Percentiles rank a stretch among this genome's conserved stretches.
Conservation (phyloP, 2,329 filamentous ascomycete genomes). For the Exophiala dermatitidis region DNA sequence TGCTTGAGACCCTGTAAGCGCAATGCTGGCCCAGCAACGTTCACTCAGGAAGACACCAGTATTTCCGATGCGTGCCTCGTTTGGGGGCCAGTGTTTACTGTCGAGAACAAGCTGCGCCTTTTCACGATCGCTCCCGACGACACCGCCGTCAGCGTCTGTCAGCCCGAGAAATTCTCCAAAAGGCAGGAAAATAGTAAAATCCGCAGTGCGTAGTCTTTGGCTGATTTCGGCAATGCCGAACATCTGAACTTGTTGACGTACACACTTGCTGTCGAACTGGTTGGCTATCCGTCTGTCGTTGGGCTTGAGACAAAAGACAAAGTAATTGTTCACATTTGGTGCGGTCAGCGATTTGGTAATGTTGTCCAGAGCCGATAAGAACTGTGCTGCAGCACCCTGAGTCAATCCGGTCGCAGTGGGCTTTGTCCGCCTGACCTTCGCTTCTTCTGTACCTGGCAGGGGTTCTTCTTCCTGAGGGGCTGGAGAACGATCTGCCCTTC, state of each 20-base stretch:
- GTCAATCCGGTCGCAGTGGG: constrained; percentile 40
- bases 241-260: constrained; percentile 86
- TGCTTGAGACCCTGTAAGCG: constrained; percentile 51
- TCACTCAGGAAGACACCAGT: constrained; percentile 96
- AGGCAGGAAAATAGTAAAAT: constrained; percentile 91
- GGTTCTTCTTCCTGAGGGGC: constrained; percentile 38
- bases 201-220: constrained; percentile 81
- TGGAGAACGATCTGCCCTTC: constrained; percentile 29
- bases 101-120: constrained; percentile 88
- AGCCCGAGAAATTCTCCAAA: constrained; percentile 93
- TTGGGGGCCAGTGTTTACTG: constrained; percentile 82
- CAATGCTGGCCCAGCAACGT: constrained; percentile 86
- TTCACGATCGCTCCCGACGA: constrained; percentile 87
- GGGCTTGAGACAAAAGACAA: constrained; percentile 93
- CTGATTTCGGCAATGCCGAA: constrained; percentile 97
- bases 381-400: constrained; percentile 88
- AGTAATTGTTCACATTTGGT: constrained; percentile 84
- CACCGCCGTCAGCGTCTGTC: constrained; percentile 71
- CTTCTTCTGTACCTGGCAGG: constrained; percentile 6
- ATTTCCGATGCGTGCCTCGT: constrained; percentile 82
- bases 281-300: constrained; percentile 96
- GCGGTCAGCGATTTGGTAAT: constrained; percentile 80
- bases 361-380: constrained; percentile 79
- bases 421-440: constrained; percentile 31
- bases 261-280: constrained; percentile 98